Evolutionary conservation across 1,284 basidiomycete genomes (phyloP).

Genomic region (Polyporus tsugae): DNA sequence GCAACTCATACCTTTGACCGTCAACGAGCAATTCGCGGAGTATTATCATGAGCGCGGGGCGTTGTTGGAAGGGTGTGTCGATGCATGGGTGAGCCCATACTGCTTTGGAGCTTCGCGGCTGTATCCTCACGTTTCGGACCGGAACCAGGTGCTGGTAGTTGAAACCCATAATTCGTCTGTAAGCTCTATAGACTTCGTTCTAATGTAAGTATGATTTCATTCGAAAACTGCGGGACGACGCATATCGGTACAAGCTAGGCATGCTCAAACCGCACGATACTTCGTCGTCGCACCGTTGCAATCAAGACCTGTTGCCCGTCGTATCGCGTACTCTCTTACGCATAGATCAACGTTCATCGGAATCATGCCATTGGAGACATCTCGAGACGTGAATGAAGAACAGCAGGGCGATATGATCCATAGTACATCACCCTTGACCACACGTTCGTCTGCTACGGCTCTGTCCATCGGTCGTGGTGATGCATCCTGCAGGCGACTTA

Average conservation of each 20-base stretch:
- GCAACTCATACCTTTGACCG: background rate
- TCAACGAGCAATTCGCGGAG: background rate
- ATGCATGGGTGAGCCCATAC: background rate
- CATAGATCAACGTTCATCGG: background rate
- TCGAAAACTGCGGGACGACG: background rate
- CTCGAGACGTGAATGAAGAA: background rate
- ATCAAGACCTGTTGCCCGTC: background rate
- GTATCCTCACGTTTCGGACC: background rate
- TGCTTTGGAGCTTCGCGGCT: background rate
- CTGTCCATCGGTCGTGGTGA: no score
- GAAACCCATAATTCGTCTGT: background rate
- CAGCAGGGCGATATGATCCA: background rate
- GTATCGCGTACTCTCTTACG: background rate
- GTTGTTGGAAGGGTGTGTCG: background rate
- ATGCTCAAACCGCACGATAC: background rate
- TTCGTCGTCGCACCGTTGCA: no score
- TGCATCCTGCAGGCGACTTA: no score
- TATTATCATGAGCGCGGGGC: background rate
- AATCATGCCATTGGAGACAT: background rate
- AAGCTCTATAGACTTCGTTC: background rate
- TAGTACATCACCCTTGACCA: background rate
- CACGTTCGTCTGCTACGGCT: background rate
- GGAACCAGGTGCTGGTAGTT: background rate
- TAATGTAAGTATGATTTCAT: background rate
- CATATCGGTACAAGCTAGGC: background rate